Base-by-base conservation (phyloP, 2,329 filamentous ascomycete species). In the Ophiobolus disseminans region DNA sequence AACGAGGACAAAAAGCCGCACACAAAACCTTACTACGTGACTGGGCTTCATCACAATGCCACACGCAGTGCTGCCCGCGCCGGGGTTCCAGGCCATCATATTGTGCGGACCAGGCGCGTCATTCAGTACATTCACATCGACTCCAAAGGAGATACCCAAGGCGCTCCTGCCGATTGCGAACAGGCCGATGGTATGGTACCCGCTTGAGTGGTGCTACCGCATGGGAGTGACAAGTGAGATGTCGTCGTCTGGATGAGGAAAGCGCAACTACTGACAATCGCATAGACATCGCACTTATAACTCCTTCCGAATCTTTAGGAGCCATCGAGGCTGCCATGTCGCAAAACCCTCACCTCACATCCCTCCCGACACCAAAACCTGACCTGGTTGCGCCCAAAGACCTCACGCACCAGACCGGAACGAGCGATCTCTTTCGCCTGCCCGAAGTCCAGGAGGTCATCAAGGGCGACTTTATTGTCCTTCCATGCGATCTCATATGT, bases 401-500 rank as follows among this genome's bases (percentile, higher is more conserved):
- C 32, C 80, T 97, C 25, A 86, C 90, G 40, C 86, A 91, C 65
- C 94, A 90, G 50, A 96, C 89, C 0, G 91, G 91, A 41, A 97
- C 94, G 5, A 92, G 90, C 6, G 88, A 96, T 65, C 86, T 97
- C 16, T 83, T 99, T 42, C 85, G 92, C 8, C 80, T 96, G 7
- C 88, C 90, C 1, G 89, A 96, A 69, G 85, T 97, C 35, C 86
- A 88, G 66, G 79, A 81, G n/a, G 81, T 86, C 6, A 85, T 99
- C 62, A 91, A 84, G 44, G 85, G 86, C 10, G 91, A 99, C 74
- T 97, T 99, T 66, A 78, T 97, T 20, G 84, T 97, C 3, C 79
- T 99, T 3, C 93, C 94, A 0, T 99, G 94, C 73, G 94, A 99
- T 70, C 79, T 99, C 5, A 86, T 99, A 30, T 97, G 91, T 70